Base-by-base conservation (phyloP, 2,329 filamentous ascomycete genomes). In the Talaromyces sp. region DNA sequence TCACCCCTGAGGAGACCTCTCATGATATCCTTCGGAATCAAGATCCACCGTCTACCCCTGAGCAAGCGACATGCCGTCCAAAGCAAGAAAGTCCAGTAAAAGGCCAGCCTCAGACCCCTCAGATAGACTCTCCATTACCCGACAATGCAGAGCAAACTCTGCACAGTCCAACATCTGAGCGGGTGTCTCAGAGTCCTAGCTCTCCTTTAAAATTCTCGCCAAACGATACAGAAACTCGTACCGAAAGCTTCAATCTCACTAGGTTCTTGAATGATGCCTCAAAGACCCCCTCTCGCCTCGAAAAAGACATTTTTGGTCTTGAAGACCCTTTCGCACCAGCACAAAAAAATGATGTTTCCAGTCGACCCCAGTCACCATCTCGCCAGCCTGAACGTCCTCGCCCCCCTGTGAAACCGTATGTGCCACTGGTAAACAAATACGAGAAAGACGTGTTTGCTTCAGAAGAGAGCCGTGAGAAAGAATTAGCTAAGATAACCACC, bases 381-480 rank as follows among this genome's bases (percentile, higher is more conserved):
- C 39, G 52, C 22, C 51, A 28, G n/a, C 56, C 51, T 56, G 17
- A 22, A 9, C 42, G 19, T 27, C 36, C 57, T 9, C 51, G 19
- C 33, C 36, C 57, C 11, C 51, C 56, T 8, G 60, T 53, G 8
- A 6, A 28, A 22, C 49, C 13, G 10, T 62, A 62, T 10, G 28
- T 39, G 32, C 52, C 60, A n/a, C 22, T 59, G 39, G 57, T 59
- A 17, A 62, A 62, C 60, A 59, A 59, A 30, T 62, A 62, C 28
- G 22, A 44, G 22, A 58, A 55, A 25, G 27, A 62, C 11, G 30
- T 59, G 13, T 62, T 62, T 59, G 51, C 17, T 4, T 62, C 60
- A 17, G 36, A 42, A 28, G 8, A 52, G 25, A 52, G 32, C 25
- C 60, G 57, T 1, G 10, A 27, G 44, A 44, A 57, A 28, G 60